Conservation (phyloP, 805 yeast species). For the Kuraishia molischiana region DNA sequence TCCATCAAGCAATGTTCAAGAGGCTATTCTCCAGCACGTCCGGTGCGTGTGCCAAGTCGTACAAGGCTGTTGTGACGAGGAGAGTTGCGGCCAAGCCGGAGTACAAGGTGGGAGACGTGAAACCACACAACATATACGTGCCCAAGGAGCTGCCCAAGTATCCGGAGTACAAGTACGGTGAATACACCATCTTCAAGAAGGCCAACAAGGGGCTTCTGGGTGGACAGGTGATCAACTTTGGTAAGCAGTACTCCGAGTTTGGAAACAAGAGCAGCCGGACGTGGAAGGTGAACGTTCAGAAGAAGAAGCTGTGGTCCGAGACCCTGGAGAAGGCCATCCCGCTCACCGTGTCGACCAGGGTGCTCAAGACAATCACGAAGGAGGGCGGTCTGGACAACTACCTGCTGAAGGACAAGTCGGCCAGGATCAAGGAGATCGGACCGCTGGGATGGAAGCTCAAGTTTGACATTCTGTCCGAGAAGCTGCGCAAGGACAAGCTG, state of each 20-base stretch:
- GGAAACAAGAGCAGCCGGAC: slow-evolving; percentile 61
- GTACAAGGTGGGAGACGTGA: slow-evolving; percentile 44
- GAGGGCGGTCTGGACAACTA: slow-evolving; percentile 96
- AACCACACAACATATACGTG: slow-evolving; percentile 27
- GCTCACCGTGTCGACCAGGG: slow-evolving; percentile 66
- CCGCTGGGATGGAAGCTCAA: slow-evolving; percentile 87
- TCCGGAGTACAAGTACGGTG: slow-evolving; percentile 75
- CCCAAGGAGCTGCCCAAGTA: slow-evolving; percentile 33
- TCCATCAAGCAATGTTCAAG: too few relatives aligned
- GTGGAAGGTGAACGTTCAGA: slow-evolving; percentile 77
- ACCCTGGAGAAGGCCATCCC: slow-evolving; percentile 46
- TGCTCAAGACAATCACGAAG: slow-evolving; percentile 74
- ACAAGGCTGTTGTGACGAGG: slow-evolving; percentile 36
- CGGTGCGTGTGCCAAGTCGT: slow-evolving; percentile 14
- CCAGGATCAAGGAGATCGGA: slow-evolving; percentile 88
- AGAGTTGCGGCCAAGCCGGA: slow-evolving; percentile 30
- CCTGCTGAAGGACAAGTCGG: slow-evolving; percentile 75
- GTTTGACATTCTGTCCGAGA: slow-evolving; percentile 51
- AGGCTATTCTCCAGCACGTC: slow-evolving; percentile 16
- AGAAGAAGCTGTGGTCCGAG: slow-evolving; percentile 77
- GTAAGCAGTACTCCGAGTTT: slow-evolving; percentile 70
- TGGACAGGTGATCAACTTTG: slow-evolving; percentile 70
- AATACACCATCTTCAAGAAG: slow-evolving; percentile 68
- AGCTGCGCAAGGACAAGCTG: slow-evolving; percentile 28
- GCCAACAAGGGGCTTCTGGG: slow-evolving; percentile 87